Percentiles rank a stretch among this genome's conserved stretches.
phyloP scores from a whole-genome alignment of 2,329 filamentous ascomycete genomes.

The Trichoderma pleuroti region DNA sequence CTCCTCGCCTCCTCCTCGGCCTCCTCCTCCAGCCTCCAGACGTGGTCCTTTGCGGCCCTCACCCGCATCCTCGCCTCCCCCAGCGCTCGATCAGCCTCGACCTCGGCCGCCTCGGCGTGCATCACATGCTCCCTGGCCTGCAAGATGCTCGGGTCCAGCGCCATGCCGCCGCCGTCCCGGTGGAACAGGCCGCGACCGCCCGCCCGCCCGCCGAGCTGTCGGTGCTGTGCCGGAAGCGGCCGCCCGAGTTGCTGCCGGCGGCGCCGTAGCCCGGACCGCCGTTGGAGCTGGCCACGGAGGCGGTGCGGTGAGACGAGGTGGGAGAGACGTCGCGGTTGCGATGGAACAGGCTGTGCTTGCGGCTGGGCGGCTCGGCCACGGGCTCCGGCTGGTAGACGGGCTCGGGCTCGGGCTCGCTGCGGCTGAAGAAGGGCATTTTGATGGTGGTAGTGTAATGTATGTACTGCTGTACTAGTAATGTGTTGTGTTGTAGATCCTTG shows the following conservation, averaged over 20 bases:
- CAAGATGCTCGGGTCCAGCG: constrained; percentile 59
- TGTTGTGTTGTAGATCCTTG: neutral
- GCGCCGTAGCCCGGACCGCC: constrained; percentile 4
- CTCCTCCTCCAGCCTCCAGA: constrained; percentile 61
- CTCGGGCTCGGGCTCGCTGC: constrained; percentile 31
- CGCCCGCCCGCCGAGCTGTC: constrained; percentile 7
- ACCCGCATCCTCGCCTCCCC: constrained; percentile 56
- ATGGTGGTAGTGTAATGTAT: neutral
- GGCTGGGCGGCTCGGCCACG: constrained; percentile 21
- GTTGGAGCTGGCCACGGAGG: constrained; percentile 6
- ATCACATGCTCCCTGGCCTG: constrained; percentile 60
- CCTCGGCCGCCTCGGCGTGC: constrained; percentile 60
- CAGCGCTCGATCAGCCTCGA: constrained; percentile 62
- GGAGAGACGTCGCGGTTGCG: constrained; percentile 30
- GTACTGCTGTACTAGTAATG: too few relatives aligned
- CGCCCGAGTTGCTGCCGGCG: constrained; percentile 9
- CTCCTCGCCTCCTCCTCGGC: constrained; percentile 61
- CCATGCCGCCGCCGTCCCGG: constrained; percentile 40
- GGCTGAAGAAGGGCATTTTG: constrained; percentile 34
- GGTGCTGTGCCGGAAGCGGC: constrained; percentile 21
- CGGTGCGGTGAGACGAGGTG: constrained; percentile 7
- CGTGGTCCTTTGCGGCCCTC: constrained; percentile 60
- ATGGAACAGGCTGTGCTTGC: constrained; percentile 30
- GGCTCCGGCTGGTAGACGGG: constrained; percentile 31
- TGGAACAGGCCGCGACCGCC: constrained; percentile 36